Evolutionary conservation across 176 grass and related monocot species (phyloP), one percentile per base, ranked within the genome.

Genomic region (Zoysia japonica): DNA sequence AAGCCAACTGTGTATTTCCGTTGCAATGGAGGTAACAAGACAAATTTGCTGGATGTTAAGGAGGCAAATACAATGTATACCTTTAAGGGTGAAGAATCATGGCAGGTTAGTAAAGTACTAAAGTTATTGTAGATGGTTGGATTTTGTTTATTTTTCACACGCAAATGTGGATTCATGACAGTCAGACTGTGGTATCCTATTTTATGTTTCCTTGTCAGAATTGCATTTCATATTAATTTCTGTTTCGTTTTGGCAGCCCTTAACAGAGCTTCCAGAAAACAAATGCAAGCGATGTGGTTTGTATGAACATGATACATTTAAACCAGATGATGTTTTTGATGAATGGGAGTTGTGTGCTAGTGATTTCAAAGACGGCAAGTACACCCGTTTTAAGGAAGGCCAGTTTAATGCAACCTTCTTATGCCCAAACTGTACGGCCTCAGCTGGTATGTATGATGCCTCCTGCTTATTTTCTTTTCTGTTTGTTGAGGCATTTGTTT

Each of bases 271-370:
- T 85, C 85, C 89, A 68, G 88, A 94, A 70, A 92, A 90, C 45
- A 98, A 98, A 84, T 98, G 95, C 80, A 98, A 94, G 75, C 86
- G 95, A 69, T 98, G 95, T 76, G 95, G 92, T 65, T 70, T 98
- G 38, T 98, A 94, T 6, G 95, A 90, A 81, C 43, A 80, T 65
- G 89, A 90, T 65, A 49, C 65, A 42, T 75, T 83, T 71, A 87
- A 70, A 72, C 28, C 47, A 8, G 86, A 92, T 62, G 91, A 92
- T 81, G 83, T 94, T 16, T 94, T 78, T 78, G 92, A 98, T 85
- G 95, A 94, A 79, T 98, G 95, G 95, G 92, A 98, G 78, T 57
- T 98, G 71, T 98, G 95, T 88, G 80, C 85, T 68, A 89, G 86
- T 81, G 83, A 94, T 68, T 98, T 98, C 87, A 83, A 90, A 74